phyloP scores from a whole-genome alignment of 2,329 filamentous ascomycete species.

The Penicillium occitanis region DNA sequence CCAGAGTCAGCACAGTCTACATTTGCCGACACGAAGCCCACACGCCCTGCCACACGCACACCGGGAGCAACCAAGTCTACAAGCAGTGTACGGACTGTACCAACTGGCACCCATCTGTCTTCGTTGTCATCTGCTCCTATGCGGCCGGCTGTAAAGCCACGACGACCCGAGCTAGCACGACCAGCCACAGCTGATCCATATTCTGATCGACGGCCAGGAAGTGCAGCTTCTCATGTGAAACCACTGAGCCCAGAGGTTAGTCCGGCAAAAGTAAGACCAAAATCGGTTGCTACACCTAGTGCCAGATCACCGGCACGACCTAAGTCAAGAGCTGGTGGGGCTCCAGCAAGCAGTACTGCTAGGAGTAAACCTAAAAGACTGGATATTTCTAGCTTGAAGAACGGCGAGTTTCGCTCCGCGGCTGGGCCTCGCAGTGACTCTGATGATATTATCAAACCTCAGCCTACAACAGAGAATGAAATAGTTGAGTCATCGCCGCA shows the following conservation, averaged over 20 bases:
- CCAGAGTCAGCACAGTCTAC: slow-evolving; percentile 59
- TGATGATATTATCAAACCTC: slow-evolving; percentile 23
- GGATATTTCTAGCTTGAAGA: slow-evolving; percentile 33
- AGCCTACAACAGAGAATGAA: slow-evolving; percentile 41
- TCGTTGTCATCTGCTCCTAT: slow-evolving; percentile 60
- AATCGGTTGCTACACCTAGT: slow-evolving; percentile 31
- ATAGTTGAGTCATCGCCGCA: not conserved
- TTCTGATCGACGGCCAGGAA: slow-evolving; percentile 47
- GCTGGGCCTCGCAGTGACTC: slow-evolving; percentile 26
- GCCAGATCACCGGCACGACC: slow-evolving; percentile 35
- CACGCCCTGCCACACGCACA: slow-evolving; percentile 35
- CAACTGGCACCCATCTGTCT: slow-evolving; percentile 39
- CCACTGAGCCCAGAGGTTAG: slow-evolving; percentile 31
- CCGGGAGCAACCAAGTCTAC: slow-evolving; percentile 36
- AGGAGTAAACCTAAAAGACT: slow-evolving; percentile 37
- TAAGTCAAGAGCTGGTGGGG: slow-evolving; percentile 34
- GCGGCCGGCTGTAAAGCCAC: slow-evolving; percentile 45
- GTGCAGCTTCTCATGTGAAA: slow-evolving; percentile 50
- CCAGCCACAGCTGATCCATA: slow-evolving; percentile 39
- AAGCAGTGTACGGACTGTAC: slow-evolving; percentile 32
- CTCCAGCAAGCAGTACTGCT: slow-evolving; percentile 29
- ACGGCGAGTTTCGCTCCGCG: slow-evolving; percentile 27
- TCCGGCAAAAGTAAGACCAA: slow-evolving; percentile 31
- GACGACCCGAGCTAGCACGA: slow-evolving; percentile 38
- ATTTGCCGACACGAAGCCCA: slow-evolving; percentile 46